phyloP scores from a whole-genome alignment of 495 filamentous ascomycete genomes.

The Penicillium diatomitis region DNA sequence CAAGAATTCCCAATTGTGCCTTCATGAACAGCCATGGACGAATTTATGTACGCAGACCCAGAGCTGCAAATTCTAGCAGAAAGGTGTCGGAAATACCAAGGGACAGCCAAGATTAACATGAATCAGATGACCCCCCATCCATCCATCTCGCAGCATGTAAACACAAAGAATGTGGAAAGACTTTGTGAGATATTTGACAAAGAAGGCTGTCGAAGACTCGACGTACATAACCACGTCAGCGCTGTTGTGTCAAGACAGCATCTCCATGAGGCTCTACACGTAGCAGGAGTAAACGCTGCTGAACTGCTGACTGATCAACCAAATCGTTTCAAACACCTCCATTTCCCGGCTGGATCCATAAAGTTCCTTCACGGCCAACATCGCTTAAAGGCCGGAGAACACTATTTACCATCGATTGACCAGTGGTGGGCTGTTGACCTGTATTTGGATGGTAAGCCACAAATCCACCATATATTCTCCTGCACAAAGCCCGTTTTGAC shows the following conservation, averaged over 20 bases:
- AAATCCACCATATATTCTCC: not conserved
- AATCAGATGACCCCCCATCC: constrained; percentile 12
- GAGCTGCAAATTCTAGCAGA: constrained; percentile 2
- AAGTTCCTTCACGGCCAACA: constrained; percentile 28
- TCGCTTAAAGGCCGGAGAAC: constrained; percentile 19
- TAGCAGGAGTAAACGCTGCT: not conserved
- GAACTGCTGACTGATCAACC: constrained; percentile 5
- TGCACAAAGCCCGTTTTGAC: not conserved
- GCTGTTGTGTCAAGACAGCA: constrained; percentile 16
- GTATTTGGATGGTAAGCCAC: constrained; percentile 13
- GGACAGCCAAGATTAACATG: constrained; percentile 9
- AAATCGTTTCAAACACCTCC: constrained; percentile 1
- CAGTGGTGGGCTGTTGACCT: constrained; percentile 32
- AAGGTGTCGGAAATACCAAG: constrained; percentile 9
- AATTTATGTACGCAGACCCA: constrained; percentile 1
- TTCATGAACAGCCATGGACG: constrained; percentile 4
- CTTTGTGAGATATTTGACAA: constrained; percentile 18
- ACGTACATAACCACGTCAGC: constrained; percentile 16
- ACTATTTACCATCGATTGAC: constrained; percentile 15
- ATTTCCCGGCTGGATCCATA: constrained; percentile 8
- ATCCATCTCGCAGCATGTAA: constrained; percentile 2
- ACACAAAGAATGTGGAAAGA: constrained; percentile 14
- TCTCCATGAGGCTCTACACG: constrained; percentile 4
- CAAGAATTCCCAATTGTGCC: not conserved
- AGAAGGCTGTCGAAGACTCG: constrained; percentile 13